Evolutionary conservation across 805 yeast genomes (phyloP), one percentile per base, ranked within the genome.

Genomic region (Blastobotrys chiropterorum): DNA sequence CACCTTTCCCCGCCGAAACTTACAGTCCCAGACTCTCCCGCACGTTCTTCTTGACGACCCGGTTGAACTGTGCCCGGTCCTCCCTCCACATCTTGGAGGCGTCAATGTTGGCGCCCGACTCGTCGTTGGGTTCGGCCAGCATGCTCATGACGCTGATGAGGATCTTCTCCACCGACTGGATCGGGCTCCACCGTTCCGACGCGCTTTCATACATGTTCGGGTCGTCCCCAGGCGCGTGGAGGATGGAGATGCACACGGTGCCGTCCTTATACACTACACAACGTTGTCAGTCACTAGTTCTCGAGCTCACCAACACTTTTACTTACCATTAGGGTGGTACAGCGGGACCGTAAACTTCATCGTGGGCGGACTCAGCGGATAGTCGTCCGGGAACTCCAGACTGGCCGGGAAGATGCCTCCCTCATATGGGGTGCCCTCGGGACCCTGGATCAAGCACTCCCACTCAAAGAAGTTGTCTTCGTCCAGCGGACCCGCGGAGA

Each of bases 151-250:
- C 98, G 67, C 95, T 85, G 53, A 94, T 71, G 55, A 94, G 73
- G 55, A 94, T 94, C 77, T 94, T 94, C 70, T 94, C 99, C n/a
- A 94, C 90, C 65, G 95, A 86, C 67, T 94, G 99, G 30, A 94
- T 90, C 0, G 99, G 99, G 4, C 95, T 86, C 99, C 99, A 94
- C 58, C 99, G 75, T 70, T 94, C 99, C 60, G 90, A 95, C 0
- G 98, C 96, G 30, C 87, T 71, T 68, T 94, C 99, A 70, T 94
- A 94, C 77, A 85, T 90, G 67, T 90, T 81, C 17, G 99, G 98
- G 68, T 94, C 99, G 61, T 90, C 96, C 8, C 99, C 99, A 0
- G 98, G 96, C 1, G 97, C 82, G 66, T 94, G 99, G 58, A 94
- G 74, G 47, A 94, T 94, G 14, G 96, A 88, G 48, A 94, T 94